These are phyloP conservation scores for Daedaleopsis sinensis DNA, from an alignment of 768 basidiomycete species.

Conservation along the genomic window DNA sequence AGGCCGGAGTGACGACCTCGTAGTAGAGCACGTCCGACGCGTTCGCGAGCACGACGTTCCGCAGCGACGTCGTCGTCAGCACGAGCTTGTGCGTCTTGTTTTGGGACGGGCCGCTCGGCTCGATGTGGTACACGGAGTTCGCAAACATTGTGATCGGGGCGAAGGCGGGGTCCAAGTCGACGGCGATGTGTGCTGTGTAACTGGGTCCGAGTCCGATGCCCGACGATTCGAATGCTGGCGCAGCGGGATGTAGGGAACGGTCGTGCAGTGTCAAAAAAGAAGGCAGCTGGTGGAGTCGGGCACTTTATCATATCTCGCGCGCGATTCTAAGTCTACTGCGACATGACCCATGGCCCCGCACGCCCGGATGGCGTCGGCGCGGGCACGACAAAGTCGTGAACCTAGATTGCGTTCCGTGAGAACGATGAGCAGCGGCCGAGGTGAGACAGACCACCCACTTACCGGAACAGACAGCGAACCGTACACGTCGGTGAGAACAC, in stretches of 20 bases:
- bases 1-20: conserved; percentile 42
- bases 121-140: conserved; percentile 19
- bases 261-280: not conserved
- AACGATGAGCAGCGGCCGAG: not conserved
- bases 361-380: not conserved
- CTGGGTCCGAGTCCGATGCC: no score
- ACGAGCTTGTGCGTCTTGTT: conserved; percentile 28
- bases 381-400: not conserved
- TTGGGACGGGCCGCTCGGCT: conserved; percentile 1
- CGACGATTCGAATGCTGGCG: no score
- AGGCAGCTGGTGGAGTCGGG: not conserved
- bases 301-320: not conserved
- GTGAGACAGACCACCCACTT: not conserved
- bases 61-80: conserved; percentile 41
- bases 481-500: not conserved
- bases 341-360: not conserved
- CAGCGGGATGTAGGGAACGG: no score
- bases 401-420: conserved; percentile 4
- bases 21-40: conserved; percentile 42
- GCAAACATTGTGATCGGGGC: not conserved
- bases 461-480: not conserved
- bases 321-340: not conserved
- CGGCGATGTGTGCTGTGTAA: not conserved
- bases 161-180: not conserved
- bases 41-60: conserved; percentile 42